Evolutionary conservation across 129 eudicot species (phyloP).

Genomic region (Helichrysum umbraculigerum): DNA sequence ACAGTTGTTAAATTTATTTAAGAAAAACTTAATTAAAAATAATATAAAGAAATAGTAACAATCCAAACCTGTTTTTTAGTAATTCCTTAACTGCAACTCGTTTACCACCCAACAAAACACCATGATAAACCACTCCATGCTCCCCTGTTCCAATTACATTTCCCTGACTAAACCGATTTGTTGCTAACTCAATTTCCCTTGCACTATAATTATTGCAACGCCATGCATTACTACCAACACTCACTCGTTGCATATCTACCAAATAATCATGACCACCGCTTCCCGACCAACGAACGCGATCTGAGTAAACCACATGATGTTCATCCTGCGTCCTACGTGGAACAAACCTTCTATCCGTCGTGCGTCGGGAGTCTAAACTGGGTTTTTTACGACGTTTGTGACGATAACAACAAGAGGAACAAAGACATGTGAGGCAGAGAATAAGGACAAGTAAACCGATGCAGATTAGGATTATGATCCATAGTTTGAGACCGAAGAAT

Average conservation of each 20-base stretch:
- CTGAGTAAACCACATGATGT: slow-evolving; percentile 15
- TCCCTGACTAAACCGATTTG: slow-evolving; percentile 27
- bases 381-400: not conserved
- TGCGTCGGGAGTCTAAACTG: not conserved
- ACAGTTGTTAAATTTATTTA: no score
- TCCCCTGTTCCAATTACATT: slow-evolving; percentile 45
- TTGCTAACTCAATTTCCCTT: slow-evolving; percentile 42
- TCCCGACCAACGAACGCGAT: not conserved
- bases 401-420: not conserved
- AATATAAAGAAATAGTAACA: not conserved
- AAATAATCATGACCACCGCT: not conserved
- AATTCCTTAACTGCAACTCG: slow-evolving; percentile 48
- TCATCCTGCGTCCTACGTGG: slow-evolving; percentile 25
- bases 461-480: slow-evolving; percentile 37
- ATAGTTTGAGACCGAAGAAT: slow-evolving; percentile 43
- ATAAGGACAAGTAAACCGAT: slow-evolving; percentile 1
- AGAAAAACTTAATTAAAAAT: no score
- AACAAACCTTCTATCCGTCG: slow-evolving; percentile 31
- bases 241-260: slow-evolving; percentile 9
- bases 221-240: slow-evolving; percentile 6
- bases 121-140: slow-evolving; percentile 45
- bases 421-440: slow-evolving; percentile 13
- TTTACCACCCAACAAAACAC: slow-evolving; percentile 31
- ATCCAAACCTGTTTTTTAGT: slow-evolving; percentile 27
- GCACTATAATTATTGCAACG: slow-evolving; percentile 19